Percentiles rank a stretch among this genome's conserved stretches.
Conservation (phyloP, 2,329 filamentous ascomycete species). For the Arthrobotrys musiformis region DNA sequence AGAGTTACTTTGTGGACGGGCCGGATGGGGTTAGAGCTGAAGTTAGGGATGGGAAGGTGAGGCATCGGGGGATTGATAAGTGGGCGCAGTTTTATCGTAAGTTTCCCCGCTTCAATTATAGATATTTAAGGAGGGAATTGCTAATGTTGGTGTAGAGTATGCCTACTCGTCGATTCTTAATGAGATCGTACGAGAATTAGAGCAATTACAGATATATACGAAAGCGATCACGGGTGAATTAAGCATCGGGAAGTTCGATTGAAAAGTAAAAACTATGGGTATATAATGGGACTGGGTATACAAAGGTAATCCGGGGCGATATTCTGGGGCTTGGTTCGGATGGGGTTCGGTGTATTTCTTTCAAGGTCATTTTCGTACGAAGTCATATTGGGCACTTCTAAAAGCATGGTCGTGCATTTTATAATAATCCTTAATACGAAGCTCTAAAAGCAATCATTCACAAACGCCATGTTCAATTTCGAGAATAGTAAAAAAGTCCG, state of each 20-base stretch:
- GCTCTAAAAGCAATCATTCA: neutral
- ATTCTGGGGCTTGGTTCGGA: neutral
- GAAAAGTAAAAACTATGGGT: too few relatives aligned
- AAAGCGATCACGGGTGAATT: conserved; percentile 70
- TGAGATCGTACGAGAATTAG: conserved; percentile 67
- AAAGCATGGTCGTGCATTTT: neutral
- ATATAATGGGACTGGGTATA: too few relatives aligned
- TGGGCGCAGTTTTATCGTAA: conserved; percentile 71
- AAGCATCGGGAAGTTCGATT: conserved; percentile 55
- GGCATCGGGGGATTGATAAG: conserved; percentile 62
- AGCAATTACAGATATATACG: conserved; percentile 69
- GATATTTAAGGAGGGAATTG: neutral
- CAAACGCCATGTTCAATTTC: neutral
- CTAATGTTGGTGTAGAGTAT: conserved; percentile 58
- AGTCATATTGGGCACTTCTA: neutral
- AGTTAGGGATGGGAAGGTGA: conserved; percentile 58
- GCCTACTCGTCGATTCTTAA: conserved; percentile 61
- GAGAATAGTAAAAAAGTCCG: neutral
- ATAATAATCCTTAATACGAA: neutral
- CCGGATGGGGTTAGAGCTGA: conserved; percentile 3
- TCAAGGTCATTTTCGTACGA: neutral
- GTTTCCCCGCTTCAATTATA: conserved; percentile 64
- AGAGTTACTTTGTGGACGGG: conserved; percentile 28
- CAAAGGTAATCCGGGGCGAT: neutral
- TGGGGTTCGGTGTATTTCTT: neutral